Percentiles rank a stretch among this genome's conserved stretches.
Conservation (phyloP, 192 early-diverging fungal species). For the Martensiomyces pterosporus region DNA sequence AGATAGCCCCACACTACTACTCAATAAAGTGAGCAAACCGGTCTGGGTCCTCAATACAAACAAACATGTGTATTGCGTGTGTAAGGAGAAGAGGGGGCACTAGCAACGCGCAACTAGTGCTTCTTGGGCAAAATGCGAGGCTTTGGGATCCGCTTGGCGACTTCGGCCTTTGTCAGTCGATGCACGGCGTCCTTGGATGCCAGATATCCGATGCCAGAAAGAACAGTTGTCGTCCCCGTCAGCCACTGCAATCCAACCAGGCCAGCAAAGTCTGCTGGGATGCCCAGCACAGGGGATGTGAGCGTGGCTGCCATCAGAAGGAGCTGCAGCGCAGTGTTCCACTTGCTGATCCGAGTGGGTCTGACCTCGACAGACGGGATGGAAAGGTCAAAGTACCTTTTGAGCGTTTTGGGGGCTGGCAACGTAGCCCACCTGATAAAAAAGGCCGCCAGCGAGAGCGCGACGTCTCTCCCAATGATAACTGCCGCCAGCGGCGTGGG, state of each 20-base stretch:
- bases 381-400: conserved; percentile 83
- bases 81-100: too few species aligned
- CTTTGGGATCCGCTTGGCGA: conserved; percentile 44
- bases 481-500: conserved; percentile 71
- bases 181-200: conserved; percentile 70
- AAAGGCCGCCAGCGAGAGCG: conserved; percentile 70
- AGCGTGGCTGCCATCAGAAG: conserved; percentile 72
- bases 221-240: conserved; percentile 66
- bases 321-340: conserved; percentile 88
- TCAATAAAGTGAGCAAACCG: too few species aligned
- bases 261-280: conserved; percentile 48
- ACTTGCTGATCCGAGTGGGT: conserved; percentile 84
- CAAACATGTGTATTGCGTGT: background rate
- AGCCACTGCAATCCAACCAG: conserved; percentile 63
- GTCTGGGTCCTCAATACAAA: background rate
- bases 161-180: conserved; percentile 54
- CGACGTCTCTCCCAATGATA: conserved; percentile 84
- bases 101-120: conserved; percentile 9
- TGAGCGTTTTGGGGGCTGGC: conserved; percentile 79
- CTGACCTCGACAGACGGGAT: conserved; percentile 88
- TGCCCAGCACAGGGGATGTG: conserved; percentile 66
- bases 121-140: conserved; percentile 26
- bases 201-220: conserved; percentile 72
- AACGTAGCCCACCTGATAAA: conserved; percentile 85
- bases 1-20: too few species aligned